Base-by-base conservation (phyloP, 2,329 filamentous ascomycete species). In the Claviceps monticola region DNA sequence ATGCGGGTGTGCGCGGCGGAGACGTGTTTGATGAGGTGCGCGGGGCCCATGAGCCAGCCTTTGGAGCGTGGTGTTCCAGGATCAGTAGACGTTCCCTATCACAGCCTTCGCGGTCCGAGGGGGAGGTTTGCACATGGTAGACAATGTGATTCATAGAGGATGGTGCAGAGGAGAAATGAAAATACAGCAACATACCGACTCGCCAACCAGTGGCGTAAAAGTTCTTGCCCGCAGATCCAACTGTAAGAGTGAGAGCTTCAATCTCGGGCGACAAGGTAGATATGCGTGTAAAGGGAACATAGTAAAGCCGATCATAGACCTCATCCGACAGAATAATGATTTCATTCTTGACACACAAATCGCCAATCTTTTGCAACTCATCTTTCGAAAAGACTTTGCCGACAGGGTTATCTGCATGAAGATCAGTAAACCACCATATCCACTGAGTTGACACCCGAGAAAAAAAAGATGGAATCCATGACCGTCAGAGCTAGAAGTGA, bases 171-270 rank as follows among this genome's bases (percentile, higher is more conserved):
- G 13, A 13, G 5, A 21, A 19, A 39, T 9, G 38, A 39, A 45
- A 4, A n/a, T 6, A 38, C 34, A 17, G 19, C 17, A 19, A 63
- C 72, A 17, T 59, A 72, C 74, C 80, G 4, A 97, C 90, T 53
- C 93, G 83, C 93, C 93, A 98, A 47, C 93, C 93, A 0, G 93
- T 98, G 52, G 88, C 88, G 64, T 97, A 97, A 69, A 98, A 98
- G 74, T 93, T 94, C 78, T 98, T 98, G 60, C 93, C 93, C 1
- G 89, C 93, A 0, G 89, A 95, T 19, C 93, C 93, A 34, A 98
- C 93, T 0, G 93, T 97, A 48, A 98, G 70, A 4, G 93, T 97
- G 58, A 95, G 76, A 53, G 80, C 80, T 59, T 89, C 89, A 49
- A 97, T 82, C 66, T 96, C 89, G 0, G 90, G 89, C 0, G 88